Evolutionary conservation across 2,329 filamentous ascomycete genomes (phyloP).

Genomic region (Plenodomus lindquistii): DNA sequence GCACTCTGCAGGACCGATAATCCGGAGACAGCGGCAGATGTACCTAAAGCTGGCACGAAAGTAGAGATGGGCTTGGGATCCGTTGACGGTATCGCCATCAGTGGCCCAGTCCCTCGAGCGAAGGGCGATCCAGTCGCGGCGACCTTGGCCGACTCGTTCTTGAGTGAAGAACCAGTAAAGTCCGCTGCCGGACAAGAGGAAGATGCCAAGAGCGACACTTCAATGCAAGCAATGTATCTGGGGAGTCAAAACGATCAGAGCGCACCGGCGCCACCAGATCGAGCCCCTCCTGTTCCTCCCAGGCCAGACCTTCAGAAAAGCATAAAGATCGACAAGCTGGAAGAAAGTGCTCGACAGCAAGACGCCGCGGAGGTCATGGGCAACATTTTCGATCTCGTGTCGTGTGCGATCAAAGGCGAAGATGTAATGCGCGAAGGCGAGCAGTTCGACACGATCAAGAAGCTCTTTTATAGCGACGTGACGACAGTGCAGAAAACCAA

Average conservation of each 20-base stretch:
- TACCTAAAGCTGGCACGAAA: conserved; percentile 50
- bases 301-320: conserved; percentile 45
- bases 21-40: conserved; percentile 38
- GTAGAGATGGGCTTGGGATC: conserved; percentile 46
- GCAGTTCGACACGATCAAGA: conserved; percentile 78
- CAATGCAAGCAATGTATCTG: conserved; percentile 25
- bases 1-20: conserved; percentile 68
- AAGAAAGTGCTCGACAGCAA: conserved; percentile 72
- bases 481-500: conserved; percentile 45
- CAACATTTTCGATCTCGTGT: conserved; percentile 87
- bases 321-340: conserved; percentile 52
- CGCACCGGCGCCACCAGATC: conserved; percentile 45
- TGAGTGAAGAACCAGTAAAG: conserved; percentile 7
- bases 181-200: conserved; percentile 11
- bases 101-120: conserved; percentile 51
- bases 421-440: conserved; percentile 69
- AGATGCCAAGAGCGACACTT: conserved; percentile 21
- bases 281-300: conserved; percentile 64
- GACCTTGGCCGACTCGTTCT: conserved; percentile 25
- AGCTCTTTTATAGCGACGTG: conserved; percentile 48
- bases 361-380: conserved; percentile 96
- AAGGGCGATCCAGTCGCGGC: conserved; percentile 1
- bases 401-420: conserved; percentile 80
- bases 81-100: conserved; percentile 50
- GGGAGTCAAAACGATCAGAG: conserved; percentile 8